phyloP scores from a whole-genome alignment of 1,139 yeast species.

The Zygosaccharomyces pseudobailii region DNA sequence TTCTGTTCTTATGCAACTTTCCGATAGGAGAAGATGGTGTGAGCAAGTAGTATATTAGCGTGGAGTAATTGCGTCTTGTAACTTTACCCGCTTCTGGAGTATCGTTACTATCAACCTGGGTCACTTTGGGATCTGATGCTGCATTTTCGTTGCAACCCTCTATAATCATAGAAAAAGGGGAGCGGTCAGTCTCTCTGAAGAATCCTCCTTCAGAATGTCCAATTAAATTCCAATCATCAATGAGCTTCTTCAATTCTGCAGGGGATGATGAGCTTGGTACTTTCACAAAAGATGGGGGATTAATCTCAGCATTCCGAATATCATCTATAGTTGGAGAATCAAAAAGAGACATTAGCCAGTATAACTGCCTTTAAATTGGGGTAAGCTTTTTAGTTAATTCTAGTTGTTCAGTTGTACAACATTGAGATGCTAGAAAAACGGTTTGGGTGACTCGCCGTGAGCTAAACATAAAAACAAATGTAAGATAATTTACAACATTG shows the following conservation, averaged over 20 bases:
- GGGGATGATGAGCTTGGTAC: slow-evolving; percentile 23
- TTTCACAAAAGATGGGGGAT: slow-evolving; percentile 14
- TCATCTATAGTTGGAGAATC: slow-evolving; percentile 17
- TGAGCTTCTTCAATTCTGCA: slow-evolving; percentile 21
- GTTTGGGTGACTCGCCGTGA: not conserved
- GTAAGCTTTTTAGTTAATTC: too few relatives aligned
- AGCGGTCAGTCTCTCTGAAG: slow-evolving; percentile 47
- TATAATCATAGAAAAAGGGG: slow-evolving; percentile 38
- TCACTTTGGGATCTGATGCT: slow-evolving; percentile 4
- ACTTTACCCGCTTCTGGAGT: slow-evolving; percentile 1
- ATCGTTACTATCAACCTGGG: not conserved
- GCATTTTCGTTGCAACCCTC: slow-evolving; percentile 27
- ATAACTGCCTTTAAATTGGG: too few relatives aligned
- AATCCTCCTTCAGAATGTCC: slow-evolving; percentile 49
- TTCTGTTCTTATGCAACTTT: slow-evolving; percentile 42
- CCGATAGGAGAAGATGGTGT: slow-evolving; percentile 46
- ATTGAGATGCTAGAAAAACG: too few relatives aligned
- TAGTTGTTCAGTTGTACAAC: too few relatives aligned
- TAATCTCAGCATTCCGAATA: slow-evolving; percentile 9
- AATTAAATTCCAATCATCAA: slow-evolving; percentile 32
- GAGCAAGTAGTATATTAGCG: slow-evolving; percentile 45
- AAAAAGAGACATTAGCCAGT: not conserved
- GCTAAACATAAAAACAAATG: not conserved
- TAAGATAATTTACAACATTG: not conserved
- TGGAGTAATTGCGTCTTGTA: slow-evolving; percentile 37